Percentiles rank a stretch among this genome's conserved stretches.
These are phyloP conservation scores for Sporisorium sorghi DNA, from an alignment of 1,284 basidiomycete genomes.

Conservation along the genomic window DNA sequence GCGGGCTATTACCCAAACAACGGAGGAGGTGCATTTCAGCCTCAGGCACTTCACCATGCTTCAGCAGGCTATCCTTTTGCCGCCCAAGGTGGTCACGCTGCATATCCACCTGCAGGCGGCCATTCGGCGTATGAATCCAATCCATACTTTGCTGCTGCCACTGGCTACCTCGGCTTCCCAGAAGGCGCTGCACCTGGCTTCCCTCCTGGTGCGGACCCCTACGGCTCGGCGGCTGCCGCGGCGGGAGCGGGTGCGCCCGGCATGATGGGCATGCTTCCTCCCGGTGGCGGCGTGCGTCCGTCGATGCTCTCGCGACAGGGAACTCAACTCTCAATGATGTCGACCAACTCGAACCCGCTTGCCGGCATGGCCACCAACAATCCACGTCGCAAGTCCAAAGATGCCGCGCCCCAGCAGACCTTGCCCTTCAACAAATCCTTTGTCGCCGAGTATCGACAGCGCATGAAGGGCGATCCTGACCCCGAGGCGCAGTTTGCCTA, in stretches of 20 bases:
- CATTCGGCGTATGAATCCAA: slow-evolving; percentile 41
- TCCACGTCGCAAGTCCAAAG: slow-evolving; percentile 58
- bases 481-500: slow-evolving; percentile 98
- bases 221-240: slow-evolving; percentile 15
- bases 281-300: slow-evolving; percentile 20
- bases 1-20: slow-evolving; percentile 22
- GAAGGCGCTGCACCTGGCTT: slow-evolving; percentile 46
- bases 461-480: slow-evolving; percentile 97
- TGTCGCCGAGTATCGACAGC: slow-evolving; percentile 94
- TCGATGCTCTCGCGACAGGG: slow-evolving; percentile 41
- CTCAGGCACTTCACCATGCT: slow-evolving; percentile 34
- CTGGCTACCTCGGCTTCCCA: slow-evolving; percentile 53
- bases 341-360: slow-evolving; percentile 22
- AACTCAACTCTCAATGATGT: slow-evolving; percentile 50
- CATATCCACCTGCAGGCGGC: slow-evolving; percentile 8
- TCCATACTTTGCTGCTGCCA: slow-evolving; percentile 58
- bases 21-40: slow-evolving; percentile 26
- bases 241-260: slow-evolving; percentile 17
- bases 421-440: slow-evolving; percentile 83
- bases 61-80: slow-evolving; percentile 41
- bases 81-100: slow-evolving; percentile 9
- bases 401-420: slow-evolving; percentile 53
- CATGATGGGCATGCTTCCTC: slow-evolving; percentile 38
- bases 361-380: slow-evolving; percentile 31
- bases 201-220: slow-evolving; percentile 39